These are phyloP conservation scores for Nepenthes mirabilis DNA, from an alignment of 148 eudicot species.

Conservation along the genomic window DNA sequence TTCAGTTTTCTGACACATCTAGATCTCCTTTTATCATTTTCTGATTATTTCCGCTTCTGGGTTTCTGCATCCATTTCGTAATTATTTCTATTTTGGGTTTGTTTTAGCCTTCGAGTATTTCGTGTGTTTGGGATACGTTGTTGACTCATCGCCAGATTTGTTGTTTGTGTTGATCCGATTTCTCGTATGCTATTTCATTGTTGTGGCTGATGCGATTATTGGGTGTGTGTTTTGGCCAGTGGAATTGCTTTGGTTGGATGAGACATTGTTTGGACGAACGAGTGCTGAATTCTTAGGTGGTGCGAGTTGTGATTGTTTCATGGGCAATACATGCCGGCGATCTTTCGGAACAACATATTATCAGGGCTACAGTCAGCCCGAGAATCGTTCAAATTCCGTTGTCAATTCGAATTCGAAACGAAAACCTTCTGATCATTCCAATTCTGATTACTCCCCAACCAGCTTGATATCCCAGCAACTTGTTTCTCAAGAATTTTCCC, in stretches of 20 bases:
- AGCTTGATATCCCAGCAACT: conserved; percentile 36
- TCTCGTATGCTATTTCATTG: background rate
- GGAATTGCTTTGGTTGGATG: background rate
- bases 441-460: conserved; percentile 40
- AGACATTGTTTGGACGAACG: background rate
- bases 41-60: background rate
- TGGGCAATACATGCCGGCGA: conserved; percentile 96
- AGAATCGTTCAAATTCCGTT: conserved; percentile 35
- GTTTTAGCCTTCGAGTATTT: background rate
- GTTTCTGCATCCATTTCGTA: background rate
- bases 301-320: conserved; percentile 44
- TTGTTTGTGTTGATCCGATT: background rate
- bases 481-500: conserved; percentile 42
- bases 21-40: background rate
- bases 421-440: conserved; percentile 15
- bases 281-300: background rate
- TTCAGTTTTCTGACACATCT: background rate
- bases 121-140: background rate
- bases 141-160: background rate
- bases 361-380: conserved; percentile 55
- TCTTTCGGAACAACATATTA: conserved; percentile 47
- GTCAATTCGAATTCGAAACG: conserved; percentile 21
- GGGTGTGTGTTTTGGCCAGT: background rate
- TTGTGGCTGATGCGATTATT: background rate
- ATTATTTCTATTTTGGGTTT: background rate